Evolutionary conservation across 306 rosid genomes (phyloP).

Genomic region (Rosa lucieae): DNA sequence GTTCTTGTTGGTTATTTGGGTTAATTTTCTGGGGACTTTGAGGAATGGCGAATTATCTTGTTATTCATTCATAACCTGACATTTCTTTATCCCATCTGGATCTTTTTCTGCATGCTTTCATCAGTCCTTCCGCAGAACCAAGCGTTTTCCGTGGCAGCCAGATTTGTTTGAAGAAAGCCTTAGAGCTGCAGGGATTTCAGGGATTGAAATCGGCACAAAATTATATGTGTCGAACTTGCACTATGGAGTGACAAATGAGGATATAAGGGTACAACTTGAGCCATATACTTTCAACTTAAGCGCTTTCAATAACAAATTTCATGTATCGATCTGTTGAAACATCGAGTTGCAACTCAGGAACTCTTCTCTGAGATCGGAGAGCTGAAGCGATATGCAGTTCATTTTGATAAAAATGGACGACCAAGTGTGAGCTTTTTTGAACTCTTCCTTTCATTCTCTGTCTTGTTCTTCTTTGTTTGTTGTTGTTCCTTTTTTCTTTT

Average conservation of each 20-base stretch:
- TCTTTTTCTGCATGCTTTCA: conserved; percentile 74
- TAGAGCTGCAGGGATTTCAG: conserved; percentile 94
- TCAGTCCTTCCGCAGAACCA: conserved; percentile 86
- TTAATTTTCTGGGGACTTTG: conserved; percentile 78
- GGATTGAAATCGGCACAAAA: conserved; percentile 84
- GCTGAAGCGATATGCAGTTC: conserved; percentile 84
- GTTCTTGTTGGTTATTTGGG: conserved; percentile 60
- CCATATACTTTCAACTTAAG: conserved; percentile 45
- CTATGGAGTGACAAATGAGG: conserved; percentile 94
- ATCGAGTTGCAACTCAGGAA: conserved; percentile 81
- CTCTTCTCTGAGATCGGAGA: conserved; percentile 90
- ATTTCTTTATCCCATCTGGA: conserved; percentile 75
- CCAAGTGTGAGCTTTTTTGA: conserved; percentile 63
- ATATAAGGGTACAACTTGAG: conserved; percentile 84
- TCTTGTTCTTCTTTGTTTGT: neutral
- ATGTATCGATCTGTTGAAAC: conserved; percentile 58
- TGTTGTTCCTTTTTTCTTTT: neutral
- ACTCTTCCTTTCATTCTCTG: neutral
- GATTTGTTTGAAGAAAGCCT: conserved; percentile 96
- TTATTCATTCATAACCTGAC: conserved; percentile 77
- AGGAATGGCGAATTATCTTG: conserved; percentile 72
- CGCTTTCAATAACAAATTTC: conserved; percentile 43
- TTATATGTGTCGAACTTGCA: conserved; percentile 96
- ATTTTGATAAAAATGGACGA: conserved; percentile 86
- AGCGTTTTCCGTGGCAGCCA: conserved; percentile 82